phyloP scores from a whole-genome alignment of 2,329 filamentous ascomycete species.

The Cordyceps cicadae region DNA sequence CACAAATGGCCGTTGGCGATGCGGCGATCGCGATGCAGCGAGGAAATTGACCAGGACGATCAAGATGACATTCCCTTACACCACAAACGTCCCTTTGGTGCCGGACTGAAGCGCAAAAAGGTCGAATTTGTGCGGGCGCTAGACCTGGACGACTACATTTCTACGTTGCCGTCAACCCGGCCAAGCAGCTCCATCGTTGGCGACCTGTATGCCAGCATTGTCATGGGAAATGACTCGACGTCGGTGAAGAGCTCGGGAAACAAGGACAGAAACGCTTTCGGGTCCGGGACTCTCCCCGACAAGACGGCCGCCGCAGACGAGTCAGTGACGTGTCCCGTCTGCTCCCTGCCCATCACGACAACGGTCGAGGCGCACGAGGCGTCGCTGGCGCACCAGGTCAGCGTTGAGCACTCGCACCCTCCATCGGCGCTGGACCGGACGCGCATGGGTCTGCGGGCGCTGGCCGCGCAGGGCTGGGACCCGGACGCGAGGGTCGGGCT shows the following conservation, averaged over 20 bases:
- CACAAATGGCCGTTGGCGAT: constrained; percentile 15
- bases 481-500: constrained; percentile 65
- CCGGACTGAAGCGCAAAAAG: constrained; percentile 44
- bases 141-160: constrained; percentile 26
- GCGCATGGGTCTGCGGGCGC: constrained; percentile 59
- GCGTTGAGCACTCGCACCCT: constrained; percentile 59
- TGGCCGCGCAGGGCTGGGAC: constrained; percentile 64
- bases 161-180: constrained; percentile 19
- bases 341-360: constrained; percentile 27
- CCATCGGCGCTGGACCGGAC: constrained; percentile 63
- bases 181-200: constrained; percentile 29
- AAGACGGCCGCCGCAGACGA: neutral
- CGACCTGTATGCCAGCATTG: constrained; percentile 59
- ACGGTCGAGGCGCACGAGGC: constrained; percentile 42
- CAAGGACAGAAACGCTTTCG: constrained; percentile 8
- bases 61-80: constrained; percentile 45
- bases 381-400: constrained; percentile 64
- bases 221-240: constrained; percentile 38
- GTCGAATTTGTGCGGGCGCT: constrained; percentile 52
- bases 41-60: constrained; percentile 21
- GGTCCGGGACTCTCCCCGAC: neutral
- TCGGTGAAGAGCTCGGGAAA: neutral
- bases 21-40: constrained; percentile 19
- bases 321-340: constrained; percentile 25
- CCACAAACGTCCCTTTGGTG: constrained; percentile 45